Evolutionary conservation across 2,329 filamentous ascomycete genomes (phyloP).

Genomic region (Thielaviopsis musarum): DNA sequence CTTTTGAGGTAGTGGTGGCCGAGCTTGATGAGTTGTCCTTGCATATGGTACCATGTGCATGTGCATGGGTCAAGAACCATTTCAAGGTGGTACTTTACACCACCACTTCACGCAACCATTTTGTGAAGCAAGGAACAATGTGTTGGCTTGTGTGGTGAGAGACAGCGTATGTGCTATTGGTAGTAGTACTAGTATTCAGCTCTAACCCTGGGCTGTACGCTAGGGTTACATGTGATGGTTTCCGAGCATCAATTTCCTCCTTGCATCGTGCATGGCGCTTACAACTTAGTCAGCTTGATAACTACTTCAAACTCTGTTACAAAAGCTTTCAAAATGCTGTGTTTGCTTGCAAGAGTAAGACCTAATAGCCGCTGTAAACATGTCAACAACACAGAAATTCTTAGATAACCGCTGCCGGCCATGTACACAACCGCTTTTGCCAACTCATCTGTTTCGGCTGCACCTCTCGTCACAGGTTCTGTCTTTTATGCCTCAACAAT

Average conservation of each 20-base stretch:
- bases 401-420: not conserved
- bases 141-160: not conserved
- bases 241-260: no score
- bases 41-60: slow-evolving; percentile 13
- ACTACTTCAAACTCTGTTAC: not conserved
- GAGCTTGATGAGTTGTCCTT: slow-evolving; percentile 17
- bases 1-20: not conserved
- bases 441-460: not conserved
- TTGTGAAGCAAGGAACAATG: not conserved
- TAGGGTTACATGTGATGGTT: not conserved
- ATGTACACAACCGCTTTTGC: not conserved
- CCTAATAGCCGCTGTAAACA: not conserved
- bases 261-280: not conserved
- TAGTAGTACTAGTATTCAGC: no score
- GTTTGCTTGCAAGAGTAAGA: not conserved
- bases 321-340: not conserved
- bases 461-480: not conserved
- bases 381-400: not conserved
- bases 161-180: not conserved
- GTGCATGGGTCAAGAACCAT: not conserved
- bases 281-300: not conserved
- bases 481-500: not conserved
- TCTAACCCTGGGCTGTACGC: not conserved
- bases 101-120: not conserved
- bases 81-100: not conserved